Base-by-base conservation (phyloP, 129 eudicot genomes). In the Erigeron canadensis region DNA sequence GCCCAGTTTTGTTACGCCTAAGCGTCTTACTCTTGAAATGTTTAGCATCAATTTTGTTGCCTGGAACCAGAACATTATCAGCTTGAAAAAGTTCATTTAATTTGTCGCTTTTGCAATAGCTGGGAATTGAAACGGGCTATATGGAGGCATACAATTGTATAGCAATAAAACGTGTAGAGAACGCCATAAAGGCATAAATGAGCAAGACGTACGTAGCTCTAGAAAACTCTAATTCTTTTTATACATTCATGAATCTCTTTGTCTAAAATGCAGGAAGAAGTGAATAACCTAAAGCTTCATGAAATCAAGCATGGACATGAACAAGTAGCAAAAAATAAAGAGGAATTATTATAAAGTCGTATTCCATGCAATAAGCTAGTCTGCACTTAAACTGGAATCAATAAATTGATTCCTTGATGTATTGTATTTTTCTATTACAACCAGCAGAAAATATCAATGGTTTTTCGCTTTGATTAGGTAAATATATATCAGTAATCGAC, bases 231-330 rank as follows among this genome's bases (percentile, higher is more conserved):
- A 44, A 47, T 19, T 65, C 68, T 12, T 79, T 4, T 72, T 66
- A 45, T 47, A 73, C 41, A 58, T 45, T 65, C 46, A 45, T 66
- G 71, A 71, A 70, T 63, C 8, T 80, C 22, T 50, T 41, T 23
- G 19, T 71, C 42, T 42, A 10, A 71, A 41, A 46, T 75, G 83
- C 83, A 84, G 88, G 83, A 69, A 63, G 78, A 72, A 21, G n/a
- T n/a, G n/a, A n/a, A 1, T 23, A 76, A 45, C 67, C 63, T 46
- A 9, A 64, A 63, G 69, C 43, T 7, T 45, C 57, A 63, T 44
- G 53, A 69, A 59, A 41, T 39, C 63, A 69, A 62, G 44, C 74
- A 71, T 34, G 44, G 45, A 18, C 28, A 65, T 45, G 69, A 82
- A 73, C 51, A 73, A 73, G 77, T 44, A 75, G 46, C 65, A 51